Percentiles rank a stretch among this genome's conserved stretches.
Evolutionary conservation across 345 rosid genomes (phyloP).

Genomic region (Lenwebbia sp.): DNA sequence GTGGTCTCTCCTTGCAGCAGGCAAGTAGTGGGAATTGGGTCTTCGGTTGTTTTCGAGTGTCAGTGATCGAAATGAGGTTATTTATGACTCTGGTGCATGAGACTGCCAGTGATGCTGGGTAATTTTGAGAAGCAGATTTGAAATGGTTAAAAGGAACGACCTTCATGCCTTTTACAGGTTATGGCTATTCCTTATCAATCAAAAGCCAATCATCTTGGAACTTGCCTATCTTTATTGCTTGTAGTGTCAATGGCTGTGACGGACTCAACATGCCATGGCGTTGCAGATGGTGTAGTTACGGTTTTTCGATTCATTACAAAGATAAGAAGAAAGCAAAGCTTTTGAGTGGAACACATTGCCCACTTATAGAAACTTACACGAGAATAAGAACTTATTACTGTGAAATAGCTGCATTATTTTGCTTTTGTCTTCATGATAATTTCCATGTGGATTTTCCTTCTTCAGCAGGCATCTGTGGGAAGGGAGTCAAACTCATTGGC

Average conservation of each 20-base stretch:
- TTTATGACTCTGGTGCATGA: neutral
- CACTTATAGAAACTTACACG: neutral
- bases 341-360: neutral
- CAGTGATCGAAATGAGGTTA: neutral
- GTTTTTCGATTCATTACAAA: neutral
- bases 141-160: neutral
- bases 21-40: neutral
- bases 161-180: neutral
- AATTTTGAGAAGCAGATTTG: neutral
- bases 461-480: conserved; percentile 5
- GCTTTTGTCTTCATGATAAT: neutral
- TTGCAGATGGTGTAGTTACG: neutral
- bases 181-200: neutral
- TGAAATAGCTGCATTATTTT: neutral
- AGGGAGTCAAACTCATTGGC: conserved; percentile 20
- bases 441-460: neutral
- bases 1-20: neutral
- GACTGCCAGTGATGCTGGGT: neutral
- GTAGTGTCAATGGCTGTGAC: neutral
- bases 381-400: neutral
- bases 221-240: neutral
- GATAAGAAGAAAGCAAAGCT: neutral
- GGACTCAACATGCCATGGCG: neutral
- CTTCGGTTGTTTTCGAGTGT: neutral
- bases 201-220: neutral